Conservation (phyloP, 2,329 filamentous ascomycete species). For the Metarhizium guizhouense region DNA sequence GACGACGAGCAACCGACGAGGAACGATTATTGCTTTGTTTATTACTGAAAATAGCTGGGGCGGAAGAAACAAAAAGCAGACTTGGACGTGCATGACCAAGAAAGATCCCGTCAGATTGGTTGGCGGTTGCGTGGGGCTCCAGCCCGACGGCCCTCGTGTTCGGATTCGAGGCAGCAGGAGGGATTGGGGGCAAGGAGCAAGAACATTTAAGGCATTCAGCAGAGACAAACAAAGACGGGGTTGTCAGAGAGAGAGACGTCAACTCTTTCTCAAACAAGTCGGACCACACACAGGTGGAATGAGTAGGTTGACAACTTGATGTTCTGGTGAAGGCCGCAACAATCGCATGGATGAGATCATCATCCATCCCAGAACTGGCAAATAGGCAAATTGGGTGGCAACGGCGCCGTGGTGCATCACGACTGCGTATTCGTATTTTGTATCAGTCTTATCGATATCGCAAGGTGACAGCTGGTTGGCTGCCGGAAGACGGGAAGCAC, state of each 20-base stretch:
- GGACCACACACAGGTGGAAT: neutral
- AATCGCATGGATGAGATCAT: neutral
- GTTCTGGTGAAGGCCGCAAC: neutral
- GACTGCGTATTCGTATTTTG: neutral
- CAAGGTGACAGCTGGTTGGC: neutral
- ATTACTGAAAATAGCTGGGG: neutral
- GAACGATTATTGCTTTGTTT: neutral
- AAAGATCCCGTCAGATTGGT: neutral
- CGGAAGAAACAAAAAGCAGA: neutral
- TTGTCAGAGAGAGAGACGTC: too few relatives aligned
- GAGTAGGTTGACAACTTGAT: neutral
- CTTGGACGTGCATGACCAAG: neutral
- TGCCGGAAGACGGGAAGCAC: conserved; percentile 23
- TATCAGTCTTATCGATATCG: neutral
- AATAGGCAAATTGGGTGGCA: neutral
- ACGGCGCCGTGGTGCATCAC: neutral
- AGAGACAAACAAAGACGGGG: neutral
- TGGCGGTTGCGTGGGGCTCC: conserved; percentile 2
- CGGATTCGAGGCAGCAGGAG: conserved; percentile 2
- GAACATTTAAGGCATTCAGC: neutral
- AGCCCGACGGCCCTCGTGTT: conserved; percentile 7
- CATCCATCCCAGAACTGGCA: neutral
- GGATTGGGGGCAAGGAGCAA: neutral
- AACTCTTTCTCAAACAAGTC: neutral
- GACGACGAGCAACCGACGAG: conserved; percentile 7